These are phyloP conservation scores for Anthoceros angustus DNA, from an alignment of 225 moss, liverwort and hornwort species.

Conservation along the genomic window DNA sequence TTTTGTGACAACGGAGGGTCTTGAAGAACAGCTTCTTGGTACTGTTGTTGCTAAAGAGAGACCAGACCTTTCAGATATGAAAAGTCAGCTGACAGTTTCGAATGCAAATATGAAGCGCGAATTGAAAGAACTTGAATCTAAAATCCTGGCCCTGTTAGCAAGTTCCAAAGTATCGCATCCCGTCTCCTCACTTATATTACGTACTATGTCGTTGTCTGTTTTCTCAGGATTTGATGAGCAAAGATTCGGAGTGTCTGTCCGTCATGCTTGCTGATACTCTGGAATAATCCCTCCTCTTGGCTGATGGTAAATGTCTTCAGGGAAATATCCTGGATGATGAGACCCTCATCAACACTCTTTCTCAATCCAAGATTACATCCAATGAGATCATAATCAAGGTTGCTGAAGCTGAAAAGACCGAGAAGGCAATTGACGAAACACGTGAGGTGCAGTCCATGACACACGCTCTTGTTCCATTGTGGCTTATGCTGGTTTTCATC, in stretches of 20 bases:
- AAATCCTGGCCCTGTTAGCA: conserved; percentile 49
- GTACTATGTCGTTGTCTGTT: not conserved
- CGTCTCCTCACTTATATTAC: not conserved
- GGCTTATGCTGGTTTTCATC: not conserved
- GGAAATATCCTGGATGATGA: conserved; percentile 86
- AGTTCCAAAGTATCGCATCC: conserved; percentile 41
- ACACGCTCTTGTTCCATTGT: not conserved
- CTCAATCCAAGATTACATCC: conserved; percentile 68
- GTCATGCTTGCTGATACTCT: not conserved
- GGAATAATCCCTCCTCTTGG: not conserved
- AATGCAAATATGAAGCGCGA: conserved; percentile 84
- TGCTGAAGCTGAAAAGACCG: conserved; percentile 64
- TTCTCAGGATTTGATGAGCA: not conserved
- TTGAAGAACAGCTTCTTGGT: conserved; percentile 75
- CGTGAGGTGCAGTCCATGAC: conserved; percentile 33
- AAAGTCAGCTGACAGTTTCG: conserved; percentile 64
- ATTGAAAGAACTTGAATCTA: conserved; percentile 66
- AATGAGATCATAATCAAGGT: conserved; percentile 84
- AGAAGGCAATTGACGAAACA: conserved; percentile 70
- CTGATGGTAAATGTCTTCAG: conserved; percentile 12
- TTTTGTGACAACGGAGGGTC: conserved; percentile 69
- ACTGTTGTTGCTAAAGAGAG: conserved; percentile 69
- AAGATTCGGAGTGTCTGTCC: not conserved
- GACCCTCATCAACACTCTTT: conserved; percentile 65
- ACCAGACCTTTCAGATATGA: conserved; percentile 71